Conservation (phyloP, 2,329 filamentous ascomycete species). For the Gaeumannomyces sp. region DNA sequence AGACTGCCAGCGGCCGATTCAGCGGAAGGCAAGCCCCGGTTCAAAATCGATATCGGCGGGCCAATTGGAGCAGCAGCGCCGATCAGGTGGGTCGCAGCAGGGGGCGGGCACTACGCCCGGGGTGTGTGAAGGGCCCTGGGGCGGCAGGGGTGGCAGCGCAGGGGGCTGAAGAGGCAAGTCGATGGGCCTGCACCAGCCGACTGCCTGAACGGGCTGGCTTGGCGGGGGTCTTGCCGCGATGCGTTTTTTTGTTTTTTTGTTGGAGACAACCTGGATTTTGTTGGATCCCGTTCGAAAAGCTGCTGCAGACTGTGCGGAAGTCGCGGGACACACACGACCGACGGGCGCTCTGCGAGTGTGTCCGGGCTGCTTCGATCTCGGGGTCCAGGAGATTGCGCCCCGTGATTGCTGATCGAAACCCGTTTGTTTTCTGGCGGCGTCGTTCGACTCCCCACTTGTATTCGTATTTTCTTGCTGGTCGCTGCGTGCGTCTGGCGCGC, state of each 20-base stretch:
- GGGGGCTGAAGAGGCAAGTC: neutral
- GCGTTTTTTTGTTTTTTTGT: neutral
- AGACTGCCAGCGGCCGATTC: neutral
- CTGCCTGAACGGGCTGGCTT: neutral
- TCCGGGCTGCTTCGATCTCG: neutral
- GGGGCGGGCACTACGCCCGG: neutral
- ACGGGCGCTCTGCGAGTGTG: neutral
- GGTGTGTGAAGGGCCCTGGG: neutral
- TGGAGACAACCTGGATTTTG: neutral
- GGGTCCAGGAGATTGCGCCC: neutral
- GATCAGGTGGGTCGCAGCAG: neutral
- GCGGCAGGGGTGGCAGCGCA: neutral
- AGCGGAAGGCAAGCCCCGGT: neutral
- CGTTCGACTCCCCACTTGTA: neutral
- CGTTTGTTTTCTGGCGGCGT: neutral
- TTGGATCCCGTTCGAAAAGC: neutral
- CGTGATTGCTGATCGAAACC: neutral
- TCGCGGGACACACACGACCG: neutral
- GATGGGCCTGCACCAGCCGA: neutral
- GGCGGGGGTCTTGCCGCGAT: too few species aligned
- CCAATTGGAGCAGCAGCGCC: neutral
- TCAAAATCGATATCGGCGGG: neutral
- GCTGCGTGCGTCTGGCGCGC: too few species aligned
- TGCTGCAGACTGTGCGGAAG: neutral
- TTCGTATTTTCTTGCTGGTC: neutral